Conservation (phyloP, 345 rosid genomes). For the Citropsis articulata region DNA sequence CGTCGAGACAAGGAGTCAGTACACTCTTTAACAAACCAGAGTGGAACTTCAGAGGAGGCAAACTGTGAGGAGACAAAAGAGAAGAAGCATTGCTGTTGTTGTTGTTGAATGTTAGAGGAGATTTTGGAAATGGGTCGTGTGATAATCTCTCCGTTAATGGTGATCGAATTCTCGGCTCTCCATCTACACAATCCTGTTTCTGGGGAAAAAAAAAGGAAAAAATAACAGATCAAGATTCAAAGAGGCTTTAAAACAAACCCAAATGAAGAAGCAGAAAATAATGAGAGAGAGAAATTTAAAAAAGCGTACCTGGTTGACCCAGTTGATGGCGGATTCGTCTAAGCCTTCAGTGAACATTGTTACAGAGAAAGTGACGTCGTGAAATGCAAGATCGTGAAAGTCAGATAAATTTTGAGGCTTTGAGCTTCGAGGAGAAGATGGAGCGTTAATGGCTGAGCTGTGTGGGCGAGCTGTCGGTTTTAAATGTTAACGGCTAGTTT, state of each 20-base stretch:
- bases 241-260: not conserved
- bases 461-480: not conserved
- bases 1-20: conserved; percentile 30
- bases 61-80: conserved; percentile 36
- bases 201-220: not conserved
- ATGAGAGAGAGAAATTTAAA: not conserved
- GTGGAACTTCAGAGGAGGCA: conserved; percentile 62
- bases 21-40: conserved; percentile 40
- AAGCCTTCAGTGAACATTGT: conserved; percentile 65
- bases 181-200: conserved; percentile 35
- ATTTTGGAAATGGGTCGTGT: conserved; percentile 35
- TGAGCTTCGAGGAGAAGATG: conserved; percentile 4
- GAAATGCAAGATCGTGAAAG: not conserved
- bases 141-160: conserved; percentile 59
- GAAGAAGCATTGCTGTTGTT: conserved; percentile 11
- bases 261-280: not conserved
- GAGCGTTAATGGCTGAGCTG: conserved; percentile 23
- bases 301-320: conserved; percentile 62
- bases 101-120: conserved; percentile 40
- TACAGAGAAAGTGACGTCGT: not conserved
- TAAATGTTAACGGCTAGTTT: conserved; percentile 72
- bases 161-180: conserved; percentile 53
- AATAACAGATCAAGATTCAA: not conserved
- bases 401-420: not conserved
- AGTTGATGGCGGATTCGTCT: conserved; percentile 66